A percentile compares a stretch with the other conserved stretches of the same genome.
phyloP scores from a whole-genome alignment of 2,329 filamentous ascomycete genomes.

The Penicillium crustosum region DNA sequence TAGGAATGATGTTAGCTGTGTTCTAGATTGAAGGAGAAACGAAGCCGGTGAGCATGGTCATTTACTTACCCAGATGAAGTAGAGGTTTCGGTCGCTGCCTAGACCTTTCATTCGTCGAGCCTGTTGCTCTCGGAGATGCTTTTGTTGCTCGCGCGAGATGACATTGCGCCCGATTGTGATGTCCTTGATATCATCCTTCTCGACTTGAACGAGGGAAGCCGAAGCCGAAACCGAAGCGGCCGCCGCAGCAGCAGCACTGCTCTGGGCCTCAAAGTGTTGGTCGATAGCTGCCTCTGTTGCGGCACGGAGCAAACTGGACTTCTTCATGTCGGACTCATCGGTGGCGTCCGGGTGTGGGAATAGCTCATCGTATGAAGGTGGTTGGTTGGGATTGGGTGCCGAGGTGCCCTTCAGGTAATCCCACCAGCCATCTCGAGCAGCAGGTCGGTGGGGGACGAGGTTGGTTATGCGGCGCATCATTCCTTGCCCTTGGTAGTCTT shows the following conservation, averaged over 20 bases:
- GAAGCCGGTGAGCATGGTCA: neutral
- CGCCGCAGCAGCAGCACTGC: conserved; percentile 28
- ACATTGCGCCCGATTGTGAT: conserved; percentile 45
- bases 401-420: conserved; percentile 59
- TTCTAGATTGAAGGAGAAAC: conserved; percentile 19
- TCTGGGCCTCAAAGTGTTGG: conserved; percentile 44
- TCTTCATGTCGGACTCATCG: conserved; percentile 44
- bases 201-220: conserved; percentile 20
- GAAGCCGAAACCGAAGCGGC: conserved; percentile 10
- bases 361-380: conserved; percentile 77
- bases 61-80: conserved; percentile 53
- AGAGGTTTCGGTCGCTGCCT: conserved; percentile 52
- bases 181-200: conserved; percentile 41
- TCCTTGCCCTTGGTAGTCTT: conserved; percentile 71
- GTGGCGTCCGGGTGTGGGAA: conserved; percentile 55
- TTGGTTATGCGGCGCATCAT: conserved; percentile 72
- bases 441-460: conserved; percentile 67
- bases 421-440: conserved; percentile 61
- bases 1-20: conserved; percentile 3
- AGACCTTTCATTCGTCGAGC: conserved; percentile 51
- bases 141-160: conserved; percentile 48
- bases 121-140: conserved; percentile 49
- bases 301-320: conserved; percentile 44
- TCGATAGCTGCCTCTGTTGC: conserved; percentile 47
- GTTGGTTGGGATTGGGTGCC: conserved; percentile 52